Conservation (phyloP, 2,329 filamentous ascomycete genomes). For the Rutstroemia sp. region DNA sequence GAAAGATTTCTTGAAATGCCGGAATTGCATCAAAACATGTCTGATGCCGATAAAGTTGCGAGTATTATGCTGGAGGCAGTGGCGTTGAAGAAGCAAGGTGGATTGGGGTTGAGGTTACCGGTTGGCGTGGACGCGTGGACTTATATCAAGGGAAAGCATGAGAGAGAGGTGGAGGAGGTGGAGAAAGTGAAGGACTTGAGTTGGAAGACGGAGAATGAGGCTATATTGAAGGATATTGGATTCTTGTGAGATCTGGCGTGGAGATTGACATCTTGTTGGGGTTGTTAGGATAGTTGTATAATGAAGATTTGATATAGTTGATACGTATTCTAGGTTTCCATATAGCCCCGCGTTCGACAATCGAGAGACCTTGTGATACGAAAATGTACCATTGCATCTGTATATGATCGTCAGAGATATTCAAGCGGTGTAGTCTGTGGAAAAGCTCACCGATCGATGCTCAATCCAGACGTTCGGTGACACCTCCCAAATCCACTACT, state of each 20-base stretch:
- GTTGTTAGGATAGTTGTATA: too few species aligned
- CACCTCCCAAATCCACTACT: too few species aligned
- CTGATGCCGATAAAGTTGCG: slow-evolving; percentile 12
- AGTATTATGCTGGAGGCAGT: slow-evolving; percentile 10
- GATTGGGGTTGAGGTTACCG: slow-evolving; percentile 19
- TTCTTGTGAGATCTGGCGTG: neutral
- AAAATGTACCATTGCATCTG: too few species aligned
- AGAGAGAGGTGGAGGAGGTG: neutral
- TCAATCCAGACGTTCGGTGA: too few species aligned
- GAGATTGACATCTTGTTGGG: too few species aligned
- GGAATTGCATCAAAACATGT: neutral
- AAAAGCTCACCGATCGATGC: too few species aligned
- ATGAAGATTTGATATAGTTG: too few species aligned
- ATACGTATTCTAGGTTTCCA: too few species aligned
- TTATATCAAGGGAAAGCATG: slow-evolving; percentile 16
- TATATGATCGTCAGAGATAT: too few species aligned
- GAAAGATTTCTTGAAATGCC: slow-evolving; percentile 4
- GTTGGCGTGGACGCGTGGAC: slow-evolving; percentile 14
- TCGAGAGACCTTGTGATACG: too few species aligned
- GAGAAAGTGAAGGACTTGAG: neutral
- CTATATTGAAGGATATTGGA: neutral
- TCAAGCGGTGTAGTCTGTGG: too few species aligned
- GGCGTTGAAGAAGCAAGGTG: neutral
- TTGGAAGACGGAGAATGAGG: neutral
- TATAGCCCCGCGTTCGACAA: too few species aligned